Evolutionary conservation across 1,284 basidiomycete species (phyloP).

Genomic region (Malassezia equina): DNA sequence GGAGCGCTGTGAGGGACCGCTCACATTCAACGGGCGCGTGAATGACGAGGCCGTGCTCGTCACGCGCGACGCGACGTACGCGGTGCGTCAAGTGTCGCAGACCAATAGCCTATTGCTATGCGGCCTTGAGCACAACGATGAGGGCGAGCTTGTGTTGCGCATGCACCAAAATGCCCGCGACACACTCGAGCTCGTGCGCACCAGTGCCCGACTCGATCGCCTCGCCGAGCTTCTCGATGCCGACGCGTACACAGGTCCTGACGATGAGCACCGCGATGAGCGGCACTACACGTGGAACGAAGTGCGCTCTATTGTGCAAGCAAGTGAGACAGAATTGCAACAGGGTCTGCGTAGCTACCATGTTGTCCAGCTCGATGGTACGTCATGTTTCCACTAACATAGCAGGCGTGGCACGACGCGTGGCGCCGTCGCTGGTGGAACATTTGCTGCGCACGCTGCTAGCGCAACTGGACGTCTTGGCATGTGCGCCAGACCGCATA

Average conservation of each 20-base stretch:
- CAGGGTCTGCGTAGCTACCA: constrained; percentile 24
- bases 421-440: constrained; percentile 22
- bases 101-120: constrained; percentile 39
- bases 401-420: constrained; percentile 24
- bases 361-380: constrained; percentile 33
- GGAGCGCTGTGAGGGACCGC: constrained; percentile 14
- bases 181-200: constrained; percentile 33
- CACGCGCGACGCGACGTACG: constrained; percentile 29
- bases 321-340: constrained; percentile 30
- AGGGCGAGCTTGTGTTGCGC: constrained; percentile 12
- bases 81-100: constrained; percentile 38
- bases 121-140: constrained; percentile 11
- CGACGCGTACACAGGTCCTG: constrained; percentile 27
- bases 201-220: constrained; percentile 29
- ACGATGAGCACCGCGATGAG: constrained; percentile 15
- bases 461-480: constrained; percentile 30
- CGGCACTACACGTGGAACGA: constrained; percentile 35
- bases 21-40: constrained; percentile 38
- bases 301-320: constrained; percentile 38
- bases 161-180: constrained; percentile 29
- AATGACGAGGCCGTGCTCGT: constrained; percentile 39
- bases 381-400: constrained; percentile 4
- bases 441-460: constrained; percentile 25
- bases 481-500: constrained; percentile 25
- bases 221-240: constrained; percentile 26